Base-by-base conservation (phyloP, 2,329 filamentous ascomycete genomes). In the Alternaria brassicae region DNA sequence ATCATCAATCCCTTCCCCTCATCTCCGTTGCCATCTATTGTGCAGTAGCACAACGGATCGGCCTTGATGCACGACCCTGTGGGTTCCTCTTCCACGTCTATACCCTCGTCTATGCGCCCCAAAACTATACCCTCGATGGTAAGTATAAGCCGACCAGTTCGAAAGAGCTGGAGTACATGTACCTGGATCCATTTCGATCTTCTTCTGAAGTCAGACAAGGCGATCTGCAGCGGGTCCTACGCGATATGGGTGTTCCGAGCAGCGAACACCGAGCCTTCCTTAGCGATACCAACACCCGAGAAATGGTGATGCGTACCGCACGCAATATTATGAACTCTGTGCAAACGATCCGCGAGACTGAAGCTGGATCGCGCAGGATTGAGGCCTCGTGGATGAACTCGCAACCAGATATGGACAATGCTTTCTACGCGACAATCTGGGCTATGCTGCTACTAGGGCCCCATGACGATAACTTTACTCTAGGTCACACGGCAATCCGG, bases 1-100 rank as follows among this genome's bases (percentile, higher is more conserved):
- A 85, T 0, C 92, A 96, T 70, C 88, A 91, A 27, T 94, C 93
- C 1, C 83, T 97, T 8, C 95, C 94, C 2, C 84, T 97, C 50
- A 90, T 97, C 61, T 95, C 92, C 2, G 90, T 90, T 55, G 90
- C 89, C 60, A 96, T 98, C 62, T 99, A 90, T 78, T 95, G 91
- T 72, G 89, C 88, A 57, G 77, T 98, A 15, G 93, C 92, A 1
- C 84, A 86, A 54, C 85, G 90, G 36, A 75, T 97, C 12, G 91
- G 90, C 2, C 78, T 99, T 45, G 85, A 89, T 67, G 92, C 93
- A 0, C 86, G 88, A 32, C 92, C 91, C 53, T 94, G 91, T 67
- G 89, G 90, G 41, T 91, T 94, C 70, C 92, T 94, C 3, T 91
- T 88, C 64, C 93, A 97, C 73, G 91, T 97, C 13, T 90, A 96